Base-by-base conservation (phyloP, 2,329 filamentous ascomycete genomes). In the Aspergillus ustus region DNA sequence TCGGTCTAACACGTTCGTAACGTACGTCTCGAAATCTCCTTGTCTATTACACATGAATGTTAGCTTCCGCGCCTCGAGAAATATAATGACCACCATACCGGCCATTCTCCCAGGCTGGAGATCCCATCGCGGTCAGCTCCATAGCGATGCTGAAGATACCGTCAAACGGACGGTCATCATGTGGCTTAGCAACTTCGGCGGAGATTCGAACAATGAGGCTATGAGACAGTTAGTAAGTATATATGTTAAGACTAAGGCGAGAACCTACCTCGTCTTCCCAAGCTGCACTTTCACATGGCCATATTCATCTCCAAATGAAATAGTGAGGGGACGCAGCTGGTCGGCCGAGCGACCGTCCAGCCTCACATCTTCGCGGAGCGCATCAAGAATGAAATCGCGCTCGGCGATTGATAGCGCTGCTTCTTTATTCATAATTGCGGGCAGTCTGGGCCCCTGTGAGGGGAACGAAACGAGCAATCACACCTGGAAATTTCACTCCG, bases 81-180 rank as follows among this genome's bases (percentile, higher is more conserved):
- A 11, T 2, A 43, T 4, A n/a, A 20, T 44, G 22, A 17, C 11
- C 15, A 53, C 59, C 81, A 62, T 83, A 89, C 86, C 87, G 87
- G 76, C 91, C 92, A 68, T 91, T 87, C 77, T 97, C 93, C 78
- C 96, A 96, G 37, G 91, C 89, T 15, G 95, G 93, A 51, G 92
- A 93, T 29, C 91, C 90, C 89, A 98, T 96, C 52, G 94, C 92
- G 65, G 91, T 92, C 70, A 99, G 87, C 76, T 98, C 95, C 59
- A 93, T 91, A 57, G 89, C 86, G 74, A 98, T 97, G 69, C 89
- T 93, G 82, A 98, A 98, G 77, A 96, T 86, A 75, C 95, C 95
- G 76, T 98, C 95, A 74, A 97, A 97, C 62, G 93, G 94, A 66
- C 94, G 90, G 79, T 98, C 94, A 57, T 90, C 79, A 73, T 90